Evolutionary conservation across 768 basidiomycete species (phyloP), one percentile per base, ranked within the genome.

Genomic region (Floccularia luteovirens): DNA sequence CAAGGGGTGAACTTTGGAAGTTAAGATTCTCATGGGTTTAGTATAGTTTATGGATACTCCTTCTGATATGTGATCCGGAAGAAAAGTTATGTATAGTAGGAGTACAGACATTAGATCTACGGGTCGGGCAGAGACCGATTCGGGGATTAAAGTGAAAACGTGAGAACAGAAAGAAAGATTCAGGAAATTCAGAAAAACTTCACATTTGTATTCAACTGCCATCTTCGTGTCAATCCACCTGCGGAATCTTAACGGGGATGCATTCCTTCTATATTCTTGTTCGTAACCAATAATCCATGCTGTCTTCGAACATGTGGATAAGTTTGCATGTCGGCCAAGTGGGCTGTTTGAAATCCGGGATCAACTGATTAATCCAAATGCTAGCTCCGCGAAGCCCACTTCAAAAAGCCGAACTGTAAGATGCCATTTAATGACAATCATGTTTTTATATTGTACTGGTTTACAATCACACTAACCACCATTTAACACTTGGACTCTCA

Each of bases 1-100:
- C 93, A 98, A 60, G 93, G 93, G 5, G 91, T 98, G 45, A 79
- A 75, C 48, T 98, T 98, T 62, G 58, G 63, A 60, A 28, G 27
- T 28, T 30, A 34, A 34, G 33, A 11, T 10, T 30, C 14, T 30
- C 14, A 10, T 8, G 10, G 27, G 27, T 10, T 10, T 30, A 10
- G 14, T 30, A 14, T 8, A 30, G 10, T 30, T 10, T 30, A 30
- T 30, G 27, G 10, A 10, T 10, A 30, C 10, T 30, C 10, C 27
- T 30, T n/a, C n/a, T n/a, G n/a, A n/a, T n/a, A n/a, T 14, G 27
- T 28, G 27, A 28, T 14, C 27, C 8, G 27, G 14, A 14, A 28
- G 8, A 14, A 28, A 28, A 8, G 27, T 14, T 8, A 28, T 28
- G 27, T 28, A 8, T 28, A 28, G 27, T 28, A 8, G 27, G 27